phyloP scores from a whole-genome alignment of 2,329 filamentous ascomycete species.

The Penicillium frequentans region DNA sequence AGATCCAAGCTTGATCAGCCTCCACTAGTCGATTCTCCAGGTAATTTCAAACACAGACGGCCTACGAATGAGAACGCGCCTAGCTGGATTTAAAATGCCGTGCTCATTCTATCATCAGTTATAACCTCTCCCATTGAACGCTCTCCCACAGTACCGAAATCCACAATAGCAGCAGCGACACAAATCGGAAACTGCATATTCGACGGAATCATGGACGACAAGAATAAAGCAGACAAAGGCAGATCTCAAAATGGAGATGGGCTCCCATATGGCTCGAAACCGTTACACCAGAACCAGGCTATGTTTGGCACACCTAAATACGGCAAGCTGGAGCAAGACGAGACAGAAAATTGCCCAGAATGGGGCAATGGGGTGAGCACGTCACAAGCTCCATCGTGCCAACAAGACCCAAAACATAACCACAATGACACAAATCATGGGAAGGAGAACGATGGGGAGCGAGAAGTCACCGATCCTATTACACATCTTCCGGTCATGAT shows the following conservation, averaged over 20 bases:
- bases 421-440: constrained; percentile 1
- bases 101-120: not conserved
- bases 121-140: not conserved
- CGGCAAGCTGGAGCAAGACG: not conserved
- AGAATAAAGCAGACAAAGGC: not conserved
- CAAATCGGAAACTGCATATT: not conserved
- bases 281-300: not conserved
- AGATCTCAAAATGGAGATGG: not conserved
- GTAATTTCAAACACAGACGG: not conserved
- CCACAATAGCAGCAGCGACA: not conserved
- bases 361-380: not conserved
- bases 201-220: not conserved
- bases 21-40: not conserved
- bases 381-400: not conserved
- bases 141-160: not conserved
- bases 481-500: not conserved
- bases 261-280: not conserved
- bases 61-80: not conserved
- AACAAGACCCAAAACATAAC: not conserved
- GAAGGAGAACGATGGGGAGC: not conserved
- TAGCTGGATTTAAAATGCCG: not conserved
- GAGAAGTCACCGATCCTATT: not conserved
- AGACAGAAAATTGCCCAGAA: not conserved
- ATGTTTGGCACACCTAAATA: not conserved
- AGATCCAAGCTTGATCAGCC: not conserved